These are phyloP conservation scores for Groenewaldozyma salmanticensis DNA, from an alignment of 805 yeast genomes.

Conservation along the genomic window DNA sequence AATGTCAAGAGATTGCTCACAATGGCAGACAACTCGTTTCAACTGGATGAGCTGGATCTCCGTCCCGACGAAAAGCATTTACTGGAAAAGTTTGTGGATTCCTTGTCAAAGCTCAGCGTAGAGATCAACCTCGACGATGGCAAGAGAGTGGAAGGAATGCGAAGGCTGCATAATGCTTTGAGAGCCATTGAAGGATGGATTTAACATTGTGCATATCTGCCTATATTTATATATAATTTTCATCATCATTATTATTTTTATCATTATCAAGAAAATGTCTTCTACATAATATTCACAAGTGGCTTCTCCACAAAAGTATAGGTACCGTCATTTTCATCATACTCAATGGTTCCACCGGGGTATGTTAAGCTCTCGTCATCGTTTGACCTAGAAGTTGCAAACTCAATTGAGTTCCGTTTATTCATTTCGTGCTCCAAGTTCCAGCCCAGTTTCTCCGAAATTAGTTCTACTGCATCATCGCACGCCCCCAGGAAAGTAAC, in stretches of 20 bases:
- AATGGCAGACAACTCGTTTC: constrained; percentile 28
- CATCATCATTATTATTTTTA: constrained; percentile 1
- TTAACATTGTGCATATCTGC: constrained; percentile 7
- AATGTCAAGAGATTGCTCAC: constrained; percentile 20
- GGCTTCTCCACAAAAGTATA: constrained; percentile 14
- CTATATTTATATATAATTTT: too few relatives aligned
- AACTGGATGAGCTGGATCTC: constrained; percentile 62
- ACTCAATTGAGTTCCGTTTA: constrained; percentile 6
- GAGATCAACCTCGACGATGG: constrained; percentile 84
- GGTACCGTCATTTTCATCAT: constrained; percentile 17
- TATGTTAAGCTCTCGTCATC: constrained; percentile 5
- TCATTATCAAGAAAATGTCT: background rate
- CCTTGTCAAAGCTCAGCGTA: constrained; percentile 74
- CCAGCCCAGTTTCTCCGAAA: constrained; percentile 53
- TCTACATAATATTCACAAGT: background rate
- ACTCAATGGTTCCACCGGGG: constrained; percentile 20
- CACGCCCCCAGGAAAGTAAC: constrained; percentile 67
- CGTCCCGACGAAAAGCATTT: constrained; percentile 69
- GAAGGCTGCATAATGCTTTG: constrained; percentile 68
- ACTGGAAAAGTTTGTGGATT: constrained; percentile 77
- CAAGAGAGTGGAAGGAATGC: constrained; percentile 70
- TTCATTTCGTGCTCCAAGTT: constrained; percentile 39
- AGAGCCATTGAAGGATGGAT: constrained; percentile 78
- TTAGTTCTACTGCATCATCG: constrained; percentile 67
- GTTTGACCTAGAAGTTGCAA: background rate